Conservation (phyloP, 768 basidiomycete species). For the Panaeolus papilionaceus region DNA sequence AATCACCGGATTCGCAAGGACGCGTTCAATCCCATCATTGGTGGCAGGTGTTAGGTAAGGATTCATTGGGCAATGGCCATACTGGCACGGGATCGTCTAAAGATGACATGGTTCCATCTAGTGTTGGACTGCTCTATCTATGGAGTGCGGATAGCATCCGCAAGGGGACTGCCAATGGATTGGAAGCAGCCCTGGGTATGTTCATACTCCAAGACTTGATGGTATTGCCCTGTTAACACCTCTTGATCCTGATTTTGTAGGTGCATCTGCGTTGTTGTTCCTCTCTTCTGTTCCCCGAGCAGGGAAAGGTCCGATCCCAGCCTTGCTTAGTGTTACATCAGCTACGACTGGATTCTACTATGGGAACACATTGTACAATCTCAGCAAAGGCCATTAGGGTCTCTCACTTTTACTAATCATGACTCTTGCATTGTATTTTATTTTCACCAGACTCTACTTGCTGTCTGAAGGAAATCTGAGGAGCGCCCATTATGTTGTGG, state of each 20-base stretch:
- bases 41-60: constrained; percentile 82
- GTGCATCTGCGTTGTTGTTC: constrained; percentile 77
- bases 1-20: constrained; percentile 71
- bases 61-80: not conserved
- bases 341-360: constrained; percentile 71
- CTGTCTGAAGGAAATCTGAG: not conserved
- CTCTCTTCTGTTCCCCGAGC: constrained; percentile 77
- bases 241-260: constrained; percentile 40
- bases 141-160: constrained; percentile 82
- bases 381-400: constrained; percentile 34
- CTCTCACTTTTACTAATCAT: not conserved
- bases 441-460: too few relatives aligned
- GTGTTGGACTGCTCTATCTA: constrained; percentile 80
- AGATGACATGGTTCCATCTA: constrained; percentile 31
- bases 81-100: not conserved
- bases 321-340: constrained; percentile 65
- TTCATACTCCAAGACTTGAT: not conserved
- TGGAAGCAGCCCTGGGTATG: constrained; percentile 80
- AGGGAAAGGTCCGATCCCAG: constrained; percentile 77
- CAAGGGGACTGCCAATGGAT: constrained; percentile 73
- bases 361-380: constrained; percentile 58
- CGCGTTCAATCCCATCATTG: constrained; percentile 81
- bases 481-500: not conserved
- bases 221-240: not conserved
- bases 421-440: not conserved